Conservation (phyloP, 1,139 yeast genomes). For the Saccharomycopsis hybrid region DNA sequence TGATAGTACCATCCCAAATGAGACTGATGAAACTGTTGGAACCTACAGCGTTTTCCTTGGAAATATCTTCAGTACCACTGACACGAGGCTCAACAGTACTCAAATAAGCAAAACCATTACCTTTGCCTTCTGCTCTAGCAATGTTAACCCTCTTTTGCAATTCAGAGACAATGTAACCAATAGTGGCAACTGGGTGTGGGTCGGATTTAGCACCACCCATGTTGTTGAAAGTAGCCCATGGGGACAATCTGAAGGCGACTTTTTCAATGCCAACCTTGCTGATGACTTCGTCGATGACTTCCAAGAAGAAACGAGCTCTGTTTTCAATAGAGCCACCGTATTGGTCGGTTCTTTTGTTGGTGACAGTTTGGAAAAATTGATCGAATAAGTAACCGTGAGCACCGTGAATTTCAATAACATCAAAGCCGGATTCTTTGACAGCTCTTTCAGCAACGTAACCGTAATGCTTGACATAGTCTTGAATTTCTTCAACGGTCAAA, state of each 20-base stretch:
- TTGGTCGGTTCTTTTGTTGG: slow-evolving; percentile 58
- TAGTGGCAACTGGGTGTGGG: slow-evolving; percentile 35
- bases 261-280: slow-evolving; percentile 42
- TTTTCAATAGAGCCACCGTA: slow-evolving; percentile 67
- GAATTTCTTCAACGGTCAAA: slow-evolving; percentile 33
- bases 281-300: slow-evolving; percentile 46
- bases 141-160: slow-evolving; percentile 35
- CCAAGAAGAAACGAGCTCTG: slow-evolving; percentile 51
- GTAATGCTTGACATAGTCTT: slow-evolving; percentile 31
- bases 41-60: slow-evolving; percentile 8
- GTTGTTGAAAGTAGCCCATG: slow-evolving; percentile 43
- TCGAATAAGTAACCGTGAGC: slow-evolving; percentile 68
- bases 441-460: slow-evolving; percentile 34
- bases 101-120: slow-evolving; percentile 33
- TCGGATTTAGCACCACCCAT: slow-evolving; percentile 25
- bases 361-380: slow-evolving; percentile 45
- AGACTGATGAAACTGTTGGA: slow-evolving; percentile 27
- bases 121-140: too few species aligned
- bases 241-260: slow-evolving; percentile 56
- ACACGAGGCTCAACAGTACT: slow-evolving; percentile 38
- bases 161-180: slow-evolving; percentile 33
- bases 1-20: slow-evolving; percentile 35
- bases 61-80: slow-evolving; percentile 12
- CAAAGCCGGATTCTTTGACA: slow-evolving; percentile 51
- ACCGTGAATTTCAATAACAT: slow-evolving; percentile 59